Evolutionary conservation across 176 grass and related monocot genomes (phyloP), one percentile per base, ranked within the genome.

Genomic region (Puccinellia tenuiflora): DNA sequence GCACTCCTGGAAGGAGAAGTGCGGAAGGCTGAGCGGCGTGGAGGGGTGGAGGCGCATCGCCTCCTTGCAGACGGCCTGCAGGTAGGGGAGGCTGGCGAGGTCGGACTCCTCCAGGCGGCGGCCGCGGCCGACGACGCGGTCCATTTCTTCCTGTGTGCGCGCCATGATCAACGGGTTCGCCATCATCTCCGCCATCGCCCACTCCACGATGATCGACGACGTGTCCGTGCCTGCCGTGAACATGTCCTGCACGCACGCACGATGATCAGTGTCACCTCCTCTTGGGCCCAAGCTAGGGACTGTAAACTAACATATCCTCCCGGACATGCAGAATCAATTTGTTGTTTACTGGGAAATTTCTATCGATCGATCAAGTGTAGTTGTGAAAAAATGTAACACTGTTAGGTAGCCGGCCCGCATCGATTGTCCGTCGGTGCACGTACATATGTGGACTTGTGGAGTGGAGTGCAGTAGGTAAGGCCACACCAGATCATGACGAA

Each of bases 141-240:
- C 94, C 70, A 93, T 77, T 82, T 97, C 94, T 18, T 77, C 83
- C 68, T 97, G 91, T 16, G 85, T 69, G 2, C 78, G 82, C 57
- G 34, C 77, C 69, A 97, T 81, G 16, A 88, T 81, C 1, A 59
- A 31, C 22, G 91, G 91, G 72, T 88, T 93, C 81, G 78, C 79
- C 4, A 97, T 78, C 86, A 97, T 75, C 81, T 97, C 94, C 8
- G 89, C 81, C 61, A 97, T 21, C 63, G 94, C 89, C 94, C 94
- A 97, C 85, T 97, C 94, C 45, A 91, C 83, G 87, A 97, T 93
- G 79, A 97, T 90, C 2, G 94, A 88, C 12, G 94, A 97, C 24
- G 94, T 97, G 91, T 97, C 94, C 3, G 94, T 97, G 47, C 94
- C 94, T 0, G 94, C 94, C 7, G 94, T 97, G 94, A 97, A 97